phyloP scores from a whole-genome alignment of 2,329 filamentous ascomycete genomes.

The Exophiala xenobiotica region DNA sequence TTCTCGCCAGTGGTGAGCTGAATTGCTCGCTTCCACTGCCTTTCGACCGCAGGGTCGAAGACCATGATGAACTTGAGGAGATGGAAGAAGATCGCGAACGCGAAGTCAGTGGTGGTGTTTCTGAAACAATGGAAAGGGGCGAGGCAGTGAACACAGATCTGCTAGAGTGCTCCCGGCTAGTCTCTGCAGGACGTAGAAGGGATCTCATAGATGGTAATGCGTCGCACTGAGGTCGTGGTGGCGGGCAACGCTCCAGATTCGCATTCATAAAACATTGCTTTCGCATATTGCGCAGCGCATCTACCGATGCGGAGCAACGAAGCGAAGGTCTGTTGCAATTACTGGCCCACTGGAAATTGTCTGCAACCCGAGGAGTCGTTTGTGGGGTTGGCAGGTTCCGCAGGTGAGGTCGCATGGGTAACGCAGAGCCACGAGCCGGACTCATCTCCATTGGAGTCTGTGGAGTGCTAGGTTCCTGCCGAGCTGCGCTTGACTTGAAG shows the following conservation, averaged over 20 bases:
- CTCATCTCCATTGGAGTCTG: constrained; percentile 20
- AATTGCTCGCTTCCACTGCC: background rate
- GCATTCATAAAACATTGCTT: constrained; percentile 56
- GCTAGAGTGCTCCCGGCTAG: constrained; percentile 15
- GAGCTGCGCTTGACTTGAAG: constrained; percentile 14
- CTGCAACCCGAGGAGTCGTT: constrained; percentile 55
- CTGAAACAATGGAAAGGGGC: constrained; percentile 64
- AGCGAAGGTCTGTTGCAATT: constrained; percentile 59
- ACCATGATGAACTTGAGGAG: constrained; percentile 42
- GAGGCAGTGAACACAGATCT: constrained; percentile 40
- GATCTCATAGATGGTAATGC: constrained; percentile 16
- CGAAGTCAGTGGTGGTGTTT: constrained; percentile 56
- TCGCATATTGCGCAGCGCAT: constrained; percentile 57
- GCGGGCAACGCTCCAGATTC: constrained; percentile 53
- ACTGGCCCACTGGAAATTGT: constrained; percentile 33
- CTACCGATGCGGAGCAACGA: constrained; percentile 56
- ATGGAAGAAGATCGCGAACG: constrained; percentile 54
- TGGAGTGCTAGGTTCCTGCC: constrained; percentile 4
- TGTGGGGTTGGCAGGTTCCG: constrained; percentile 61
- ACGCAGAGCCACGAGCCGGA: constrained; percentile 35
- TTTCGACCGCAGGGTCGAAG: constrained; percentile 11
- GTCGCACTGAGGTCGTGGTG: constrained; percentile 32
- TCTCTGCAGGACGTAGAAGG: constrained; percentile 26
- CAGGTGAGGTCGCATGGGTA: constrained; percentile 56
- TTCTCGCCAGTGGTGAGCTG: constrained; percentile 16